Percentiles rank a stretch among this genome's conserved stretches.
Conservation (phyloP, 768 basidiomycete genomes). For the Butyriboletus loyo region DNA sequence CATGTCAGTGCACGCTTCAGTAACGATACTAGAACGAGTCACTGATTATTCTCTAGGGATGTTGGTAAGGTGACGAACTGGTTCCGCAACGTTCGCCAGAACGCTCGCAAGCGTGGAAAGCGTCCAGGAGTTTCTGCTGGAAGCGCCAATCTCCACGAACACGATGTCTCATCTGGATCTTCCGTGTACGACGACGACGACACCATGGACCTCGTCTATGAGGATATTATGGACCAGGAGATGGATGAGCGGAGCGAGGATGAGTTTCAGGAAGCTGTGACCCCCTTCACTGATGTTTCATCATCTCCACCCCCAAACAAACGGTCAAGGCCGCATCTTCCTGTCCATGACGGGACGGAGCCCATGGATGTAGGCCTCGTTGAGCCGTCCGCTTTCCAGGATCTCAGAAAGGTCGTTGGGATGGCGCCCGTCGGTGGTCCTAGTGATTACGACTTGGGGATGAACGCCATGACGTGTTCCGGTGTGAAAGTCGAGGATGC, state of each 20-base stretch:
- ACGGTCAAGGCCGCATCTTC: slow-evolving; percentile 27
- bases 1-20: slow-evolving; percentile 48
- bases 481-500: slow-evolving; percentile 75
- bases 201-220: slow-evolving; percentile 49
- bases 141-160: slow-evolving; percentile 41
- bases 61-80: slow-evolving; percentile 84
- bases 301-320: slow-evolving; percentile 37
- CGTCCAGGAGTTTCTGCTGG: slow-evolving; percentile 40
- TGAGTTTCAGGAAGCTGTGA: slow-evolving; percentile 71
- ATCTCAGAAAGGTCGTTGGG: slow-evolving; percentile 45
- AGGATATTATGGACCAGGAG: slow-evolving; percentile 47
- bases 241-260: slow-evolving; percentile 58
- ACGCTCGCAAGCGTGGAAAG: slow-evolving; percentile 68
- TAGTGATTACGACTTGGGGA: slow-evolving; percentile 26
- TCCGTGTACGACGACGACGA: slow-evolving; percentile 44
- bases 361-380: slow-evolving; percentile 37
- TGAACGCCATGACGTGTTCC: slow-evolving; percentile 35
- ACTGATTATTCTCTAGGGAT: slow-evolving; percentile 48
- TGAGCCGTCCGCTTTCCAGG: slow-evolving; percentile 42
- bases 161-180: slow-evolving; percentile 50
- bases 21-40: background rate
- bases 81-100: slow-evolving; percentile 84
- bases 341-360: slow-evolving; percentile 29
- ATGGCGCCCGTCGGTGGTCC: slow-evolving; percentile 18
- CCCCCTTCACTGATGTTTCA: slow-evolving; percentile 59